Conservation (phyloP, 202 grass and related monocot species). For the Carex sylvatica region DNA sequence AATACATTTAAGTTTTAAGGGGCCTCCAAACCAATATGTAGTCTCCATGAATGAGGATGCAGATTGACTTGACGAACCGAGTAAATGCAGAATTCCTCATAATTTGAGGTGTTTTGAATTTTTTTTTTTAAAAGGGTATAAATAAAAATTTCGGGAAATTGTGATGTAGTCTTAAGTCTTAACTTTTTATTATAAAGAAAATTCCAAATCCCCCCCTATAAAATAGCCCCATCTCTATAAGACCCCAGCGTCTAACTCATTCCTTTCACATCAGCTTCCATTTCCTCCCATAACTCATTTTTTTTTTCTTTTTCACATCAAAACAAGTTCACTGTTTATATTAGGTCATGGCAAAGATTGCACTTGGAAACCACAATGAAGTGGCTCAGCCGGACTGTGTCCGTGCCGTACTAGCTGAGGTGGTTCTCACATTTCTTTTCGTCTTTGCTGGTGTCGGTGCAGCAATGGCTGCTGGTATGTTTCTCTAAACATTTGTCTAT, state of each 20-base stretch:
- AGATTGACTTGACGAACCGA: too few species aligned
- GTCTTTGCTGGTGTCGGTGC: conserved; percentile 75
- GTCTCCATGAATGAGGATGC: too few species aligned
- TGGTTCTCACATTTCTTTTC: conserved; percentile 87
- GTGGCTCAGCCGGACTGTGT: conserved; percentile 50
- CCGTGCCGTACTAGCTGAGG: conserved; percentile 61
- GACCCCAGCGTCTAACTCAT: not conserved
- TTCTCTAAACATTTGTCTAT: not conserved
- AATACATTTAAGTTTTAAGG: too few species aligned
- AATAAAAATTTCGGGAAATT: too few species aligned
- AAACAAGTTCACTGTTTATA: not conserved
- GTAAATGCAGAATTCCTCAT: too few species aligned
- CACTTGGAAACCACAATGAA: conserved; percentile 55
- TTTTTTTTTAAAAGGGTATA: too few species aligned
- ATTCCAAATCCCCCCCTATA: conserved; percentile 3
- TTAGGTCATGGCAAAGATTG: conserved; percentile 56
- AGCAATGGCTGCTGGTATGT: conserved; percentile 56
- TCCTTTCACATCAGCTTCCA: not conserved
- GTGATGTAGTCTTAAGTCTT: not conserved
- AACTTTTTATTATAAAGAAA: not conserved
- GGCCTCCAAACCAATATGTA: too few species aligned
- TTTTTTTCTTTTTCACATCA: not conserved
- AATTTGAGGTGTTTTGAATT: too few species aligned
- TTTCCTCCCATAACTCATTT: not conserved
- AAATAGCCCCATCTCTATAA: not conserved